phyloP scores from a whole-genome alignment of 2,329 filamentous ascomycete genomes.

The Dendryphion nanum region DNA sequence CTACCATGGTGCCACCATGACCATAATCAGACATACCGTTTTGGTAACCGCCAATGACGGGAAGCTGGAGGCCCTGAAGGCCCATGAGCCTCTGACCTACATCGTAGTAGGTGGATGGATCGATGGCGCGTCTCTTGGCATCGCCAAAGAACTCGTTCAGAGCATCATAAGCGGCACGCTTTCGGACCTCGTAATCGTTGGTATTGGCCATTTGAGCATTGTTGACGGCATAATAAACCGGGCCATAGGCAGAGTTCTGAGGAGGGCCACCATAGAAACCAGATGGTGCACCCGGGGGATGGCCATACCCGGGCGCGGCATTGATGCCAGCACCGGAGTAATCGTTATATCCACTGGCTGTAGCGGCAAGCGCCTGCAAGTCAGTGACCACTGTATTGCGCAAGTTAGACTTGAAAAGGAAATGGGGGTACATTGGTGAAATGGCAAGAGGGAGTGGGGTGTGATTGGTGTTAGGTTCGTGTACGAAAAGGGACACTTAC shows the following conservation, averaged over 20 bases:
- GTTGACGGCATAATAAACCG: slow-evolving; percentile 75
- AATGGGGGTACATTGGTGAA: slow-evolving; percentile 9
- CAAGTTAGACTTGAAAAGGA: slow-evolving; percentile 34
- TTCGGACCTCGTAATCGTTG: slow-evolving; percentile 69
- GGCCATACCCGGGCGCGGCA: slow-evolving; percentile 34
- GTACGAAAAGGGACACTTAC: slow-evolving; percentile 27
- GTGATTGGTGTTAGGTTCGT: slow-evolving; percentile 6
- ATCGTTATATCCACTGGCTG: slow-evolving; percentile 51
- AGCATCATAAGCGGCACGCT: slow-evolving; percentile 77
- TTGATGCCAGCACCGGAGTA: slow-evolving; percentile 35
- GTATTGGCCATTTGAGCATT: slow-evolving; percentile 67
- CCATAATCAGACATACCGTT: slow-evolving; percentile 53
- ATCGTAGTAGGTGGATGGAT: slow-evolving; percentile 84
- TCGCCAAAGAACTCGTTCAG: slow-evolving; percentile 93
- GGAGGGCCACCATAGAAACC: slow-evolving; percentile 55
- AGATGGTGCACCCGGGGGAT: slow-evolving; percentile 48
- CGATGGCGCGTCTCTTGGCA: slow-evolving; percentile 86
- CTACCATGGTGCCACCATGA: slow-evolving; percentile 52
- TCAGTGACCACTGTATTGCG: slow-evolving; percentile 43
- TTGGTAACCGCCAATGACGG: slow-evolving; percentile 32
- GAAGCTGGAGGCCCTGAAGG: slow-evolving; percentile 66
- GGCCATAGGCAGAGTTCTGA: slow-evolving; percentile 58
- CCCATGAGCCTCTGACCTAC: slow-evolving; percentile 86
- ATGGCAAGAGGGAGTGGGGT: slow-evolving; percentile 4
- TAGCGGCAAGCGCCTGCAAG: slow-evolving; percentile 50